A percentile compares a stretch with the other conserved stretches of the same genome.
phyloP scores from a whole-genome alignment of 495 filamentous ascomycete genomes.

The Talaromyces nanjingensis region DNA sequence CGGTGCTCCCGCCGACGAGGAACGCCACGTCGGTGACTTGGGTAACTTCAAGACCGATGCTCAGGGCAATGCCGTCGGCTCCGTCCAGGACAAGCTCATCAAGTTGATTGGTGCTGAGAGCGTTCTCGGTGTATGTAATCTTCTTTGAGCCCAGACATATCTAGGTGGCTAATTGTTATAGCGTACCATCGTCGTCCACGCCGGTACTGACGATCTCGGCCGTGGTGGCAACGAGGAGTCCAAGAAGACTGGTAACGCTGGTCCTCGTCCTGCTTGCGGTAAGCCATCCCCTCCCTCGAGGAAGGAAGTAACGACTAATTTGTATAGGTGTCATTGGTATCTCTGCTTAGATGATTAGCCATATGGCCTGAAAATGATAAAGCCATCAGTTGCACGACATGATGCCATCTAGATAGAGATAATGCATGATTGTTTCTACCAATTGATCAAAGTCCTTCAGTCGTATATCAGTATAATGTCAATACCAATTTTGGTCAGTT shows the following conservation, averaged over 20 bases:
- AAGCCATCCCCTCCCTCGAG: slow-evolving; percentile 23
- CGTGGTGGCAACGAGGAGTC: slow-evolving; percentile 82
- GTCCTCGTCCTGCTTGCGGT: slow-evolving; percentile 87
- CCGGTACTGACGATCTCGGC: slow-evolving; percentile 92
- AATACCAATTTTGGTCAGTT: neutral
- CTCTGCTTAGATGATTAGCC: slow-evolving; percentile 38
- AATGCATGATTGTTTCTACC: neutral
- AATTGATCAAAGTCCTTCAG: neutral
- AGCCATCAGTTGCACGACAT: neutral
- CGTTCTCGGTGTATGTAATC: slow-evolving; percentile 76
- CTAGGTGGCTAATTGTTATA: slow-evolving; percentile 23
- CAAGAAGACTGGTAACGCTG: slow-evolving; percentile 96
- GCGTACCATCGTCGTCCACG: slow-evolving; percentile 93
- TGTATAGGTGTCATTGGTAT: slow-evolving; percentile 78
- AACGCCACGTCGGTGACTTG: slow-evolving; percentile 92
- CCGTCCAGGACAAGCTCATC: slow-evolving; percentile 66
- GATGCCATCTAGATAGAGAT: slow-evolving; percentile 1
- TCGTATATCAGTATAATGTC: neutral
- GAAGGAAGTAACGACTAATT: slow-evolving; percentile 1
- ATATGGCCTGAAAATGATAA: neutral
- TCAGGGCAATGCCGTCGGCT: slow-evolving; percentile 79
- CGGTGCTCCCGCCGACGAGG: slow-evolving; percentile 73
- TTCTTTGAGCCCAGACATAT: neutral
- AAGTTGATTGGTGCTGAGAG: slow-evolving; percentile 95
- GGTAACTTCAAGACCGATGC: slow-evolving; percentile 94